Evolutionary conservation across 164 flowering plant genomes (phyloP), one percentile per base, ranked within the genome.

Genomic region (Taxillus chinensis): DNA sequence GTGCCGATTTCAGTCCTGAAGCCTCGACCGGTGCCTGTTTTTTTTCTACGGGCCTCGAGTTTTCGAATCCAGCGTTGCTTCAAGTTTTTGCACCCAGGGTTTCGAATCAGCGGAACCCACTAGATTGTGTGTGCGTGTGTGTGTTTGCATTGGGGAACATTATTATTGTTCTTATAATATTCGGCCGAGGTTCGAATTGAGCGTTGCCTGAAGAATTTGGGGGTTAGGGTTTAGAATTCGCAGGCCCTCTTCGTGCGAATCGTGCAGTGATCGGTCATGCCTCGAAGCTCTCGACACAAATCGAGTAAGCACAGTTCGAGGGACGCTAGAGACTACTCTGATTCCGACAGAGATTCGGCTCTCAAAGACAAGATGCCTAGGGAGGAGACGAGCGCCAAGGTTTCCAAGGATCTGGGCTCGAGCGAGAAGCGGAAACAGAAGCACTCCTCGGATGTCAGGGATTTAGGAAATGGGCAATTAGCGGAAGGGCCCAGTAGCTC

Each of bases 271-370:
- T 9, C 57, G 39, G 73, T 9, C 69, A 76, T 76, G 79, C 72
- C 79, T 64, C 55, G 69, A 49, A 70, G 79, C 71, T 73, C 77
- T 14, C 54, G 76, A 55, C 79, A 76, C 64, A 76, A 73, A 61
- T 76, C 77, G 52, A 73, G 77, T 64, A 76, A 70, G 63, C 74
- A 70, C 39, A 70, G 76, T 38, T 76, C 76, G 45, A 72, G 66
- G 55, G 78, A 74, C n/a, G 70, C 68, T 37, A 72, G 71, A 51
- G 79, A 76, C 2, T 73, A 65, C 46, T 76, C 79, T 7, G 79
- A 73, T 41, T 76, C 79, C 49, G 79, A 76, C 62, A 70, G 62
- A 41, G 79, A 76, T 17, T 73, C 74, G 45, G 43, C 68, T 49
- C 42, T 61, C 39, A 73, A 67, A 60, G 79, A 76, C 14, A 55